Evolutionary conservation across 768 basidiomycete genomes (phyloP), one percentile per base, ranked within the genome.

Genomic region (Collybia nuda): DNA sequence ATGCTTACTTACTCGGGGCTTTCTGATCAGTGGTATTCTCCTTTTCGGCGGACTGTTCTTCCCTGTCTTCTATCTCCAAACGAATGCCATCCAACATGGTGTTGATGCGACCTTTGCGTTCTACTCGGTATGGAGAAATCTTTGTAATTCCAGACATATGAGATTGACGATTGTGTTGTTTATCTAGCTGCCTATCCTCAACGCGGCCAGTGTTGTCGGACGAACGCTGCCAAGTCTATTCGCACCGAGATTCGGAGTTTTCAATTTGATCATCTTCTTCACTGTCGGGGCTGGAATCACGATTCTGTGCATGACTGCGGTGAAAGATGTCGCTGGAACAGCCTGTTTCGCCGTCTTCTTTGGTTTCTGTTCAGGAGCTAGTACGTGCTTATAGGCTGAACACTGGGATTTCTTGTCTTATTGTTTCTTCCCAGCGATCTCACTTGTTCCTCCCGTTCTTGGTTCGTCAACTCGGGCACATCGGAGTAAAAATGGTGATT

Each of bases 1-100:
- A 47, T 51, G n/a, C 40, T 60, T 18, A 40, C 52, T 21, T 26
- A 52, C 38, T 24, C 38, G 29, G 66, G 59, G 17, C 52, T 67
- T 40, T 70, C 32, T 32, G 32, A 56, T 41, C 14, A 45, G 44
- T 6, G 29, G 17, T 11, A 45, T 66, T 15, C 43, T 55, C 29
- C 64, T 67, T 23, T 51, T 55, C 4, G 48, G 51, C 2, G 68
- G 63, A 8, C 56, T 68, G 43, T 72, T 60, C 44, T 69, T 57
- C 29, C 71, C 72, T 0, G 44, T 72, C 11, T 76, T 76, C 59
- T 77, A 70, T 50, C 48, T 76, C 6, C 76, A 77, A 46, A 55
- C 75, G 8, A 67, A 70, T 48, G 60, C 74, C 1, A 48, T 65
- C 36, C 42, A 59, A 26, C 72, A 72, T 41, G 63, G 67, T 1